Evolutionary conservation across 768 basidiomycete species (phyloP), one percentile per base, ranked within the genome.

Genomic region (Naganishia vaughanmartiniae): DNA sequence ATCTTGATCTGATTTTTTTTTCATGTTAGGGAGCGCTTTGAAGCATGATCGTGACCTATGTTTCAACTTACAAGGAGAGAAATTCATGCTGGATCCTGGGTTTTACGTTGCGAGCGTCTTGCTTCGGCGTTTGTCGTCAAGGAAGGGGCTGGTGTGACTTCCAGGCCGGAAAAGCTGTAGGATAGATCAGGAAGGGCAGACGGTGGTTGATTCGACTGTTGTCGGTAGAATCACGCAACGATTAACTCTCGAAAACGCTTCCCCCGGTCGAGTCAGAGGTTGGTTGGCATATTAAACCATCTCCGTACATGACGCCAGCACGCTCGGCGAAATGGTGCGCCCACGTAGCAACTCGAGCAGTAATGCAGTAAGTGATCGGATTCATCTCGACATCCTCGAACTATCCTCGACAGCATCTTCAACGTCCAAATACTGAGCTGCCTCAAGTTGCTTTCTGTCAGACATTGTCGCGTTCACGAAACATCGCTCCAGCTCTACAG

Each of bases 51-150:
- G 3, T 26, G 26, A 30, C 24, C n/a, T 5, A 51, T n/a, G 21
- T 51, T 12, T n/a, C 4, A 7, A 74, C 79, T 72, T 69, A 80
- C 79, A 80, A 10, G 78, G 79, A 15, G 79, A 78, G 60, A 80
- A 79, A 69, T 79, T 79, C 46, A 77, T 72, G 28, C 65, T 67
- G n/a, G 48, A 26, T 4, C 12, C 48, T 24, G 48, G 34, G 45
- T n/a, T 51, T 26, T n/a, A 51, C 48, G 48, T 21, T 3, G 5
- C 7, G 12, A 51, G 2, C 48, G 48, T n/a, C n/a, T 51, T 51
- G 48, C n/a, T n/a, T 21, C 24, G 48, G 48, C 19, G 48, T 51
- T n/a, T 12, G 48, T n/a, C 4, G 4, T 51, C 48, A 6, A 26
- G 4, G 21, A 24, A n/a, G 7, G 7, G 48, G 48, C 21, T 51